Percentiles rank a stretch among this genome's conserved stretches.
phyloP scores from a whole-genome alignment of 177 flowering plant species.

The Vitis hybrid region DNA sequence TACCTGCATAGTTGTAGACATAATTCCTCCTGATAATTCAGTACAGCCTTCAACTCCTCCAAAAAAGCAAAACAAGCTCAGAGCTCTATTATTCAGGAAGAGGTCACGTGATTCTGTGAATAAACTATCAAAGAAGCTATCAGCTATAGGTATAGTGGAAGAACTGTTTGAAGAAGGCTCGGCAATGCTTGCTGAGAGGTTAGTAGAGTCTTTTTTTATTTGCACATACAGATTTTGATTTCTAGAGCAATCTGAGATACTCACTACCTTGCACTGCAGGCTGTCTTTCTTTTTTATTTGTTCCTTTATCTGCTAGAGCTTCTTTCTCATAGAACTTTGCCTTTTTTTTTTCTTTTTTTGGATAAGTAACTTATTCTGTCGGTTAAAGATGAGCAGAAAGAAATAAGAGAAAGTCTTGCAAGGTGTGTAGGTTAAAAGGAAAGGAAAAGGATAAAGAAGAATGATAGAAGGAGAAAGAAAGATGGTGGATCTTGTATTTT shows the following conservation, averaged over 20 bases:
- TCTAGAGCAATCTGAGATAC: neutral
- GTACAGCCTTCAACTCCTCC: conserved; percentile 50
- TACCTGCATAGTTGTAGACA: conserved; percentile 86
- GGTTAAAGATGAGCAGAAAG: neutral
- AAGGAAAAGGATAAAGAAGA: neutral
- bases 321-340: neutral
- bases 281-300: neutral
- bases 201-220: neutral
- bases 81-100: conserved; percentile 56
- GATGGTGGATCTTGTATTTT: neutral
- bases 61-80: conserved; percentile 56
- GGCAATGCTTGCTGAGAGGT: conserved; percentile 61
- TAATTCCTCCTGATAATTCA: conserved; percentile 69
- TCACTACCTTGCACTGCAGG: neutral
- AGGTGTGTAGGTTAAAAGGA: neutral
- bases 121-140: conserved; percentile 53
- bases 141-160: conserved; percentile 48
- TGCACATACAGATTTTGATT: neutral
- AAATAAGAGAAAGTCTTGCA: neutral
- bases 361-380: neutral
- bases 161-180: conserved; percentile 57
- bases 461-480: neutral
- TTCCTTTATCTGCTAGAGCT: neutral
- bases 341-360: neutral
- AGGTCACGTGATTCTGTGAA: conserved; percentile 40